Percentiles rank a stretch among this genome's conserved stretches.
Evolutionary conservation across 2,329 filamentous ascomycete species (phyloP).

Genomic region (Curvularia spicifera): DNA sequence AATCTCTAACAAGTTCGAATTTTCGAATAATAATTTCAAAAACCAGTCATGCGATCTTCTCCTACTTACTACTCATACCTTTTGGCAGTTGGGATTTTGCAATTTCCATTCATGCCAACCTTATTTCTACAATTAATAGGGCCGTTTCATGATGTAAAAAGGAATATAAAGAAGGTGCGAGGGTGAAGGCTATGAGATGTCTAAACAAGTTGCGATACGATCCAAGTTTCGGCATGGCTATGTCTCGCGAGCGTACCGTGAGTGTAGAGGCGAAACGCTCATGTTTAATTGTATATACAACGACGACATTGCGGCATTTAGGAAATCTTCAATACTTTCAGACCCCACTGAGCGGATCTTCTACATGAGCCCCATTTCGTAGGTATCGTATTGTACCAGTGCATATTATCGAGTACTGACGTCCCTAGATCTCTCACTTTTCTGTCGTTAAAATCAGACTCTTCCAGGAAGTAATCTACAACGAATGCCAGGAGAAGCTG

Average conservation of each 20-base stretch:
- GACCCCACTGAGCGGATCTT: slow-evolving; percentile 26
- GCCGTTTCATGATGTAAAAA: not conserved
- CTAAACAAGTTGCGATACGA: not conserved
- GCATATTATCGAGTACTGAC: not conserved
- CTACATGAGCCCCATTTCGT: slow-evolving; percentile 28
- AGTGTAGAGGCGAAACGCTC: not conserved
- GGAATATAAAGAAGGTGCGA: not conserved
- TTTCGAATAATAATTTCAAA: not conserved
- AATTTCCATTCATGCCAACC: not conserved
- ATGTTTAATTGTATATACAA: not conserved
- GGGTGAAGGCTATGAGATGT: slow-evolving; percentile 2
- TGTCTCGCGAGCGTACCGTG: not conserved
- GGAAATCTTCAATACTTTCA: not conserved
- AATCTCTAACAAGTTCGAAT: not conserved
- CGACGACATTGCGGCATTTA: not conserved
- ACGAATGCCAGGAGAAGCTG: not conserved
- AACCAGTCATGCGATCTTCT: not conserved
- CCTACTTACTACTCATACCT: not conserved
- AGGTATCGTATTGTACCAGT: not conserved
- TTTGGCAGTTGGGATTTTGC: not conserved
- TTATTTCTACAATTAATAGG: not conserved
- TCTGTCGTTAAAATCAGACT: slow-evolving; percentile 34
- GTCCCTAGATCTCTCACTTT: slow-evolving; percentile 30
- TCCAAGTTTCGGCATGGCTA: not conserved
- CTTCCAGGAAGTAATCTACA: slow-evolving; percentile 12